Conservation (phyloP, 2,329 filamentous ascomycete species). For the Arthrinium puccinioides region DNA sequence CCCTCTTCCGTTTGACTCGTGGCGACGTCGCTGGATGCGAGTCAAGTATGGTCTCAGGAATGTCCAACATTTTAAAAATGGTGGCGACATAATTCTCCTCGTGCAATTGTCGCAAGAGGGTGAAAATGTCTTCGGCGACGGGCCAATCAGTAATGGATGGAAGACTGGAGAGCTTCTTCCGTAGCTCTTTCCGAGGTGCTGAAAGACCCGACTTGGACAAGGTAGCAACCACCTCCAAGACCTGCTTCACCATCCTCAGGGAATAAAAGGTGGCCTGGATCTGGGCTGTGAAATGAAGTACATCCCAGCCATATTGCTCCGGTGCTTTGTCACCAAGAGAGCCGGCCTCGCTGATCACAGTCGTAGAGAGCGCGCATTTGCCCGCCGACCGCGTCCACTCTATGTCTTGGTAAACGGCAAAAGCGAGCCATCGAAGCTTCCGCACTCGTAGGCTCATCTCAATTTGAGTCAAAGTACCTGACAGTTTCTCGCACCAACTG, state of each 20-base stretch:
- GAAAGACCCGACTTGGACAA: conserved; percentile 1
- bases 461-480: conserved; percentile 16
- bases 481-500: conserved; percentile 15
- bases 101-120: background rate
- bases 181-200: background rate
- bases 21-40: too few relatives aligned
- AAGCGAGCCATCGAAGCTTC: conserved; percentile 23
- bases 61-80: conserved; percentile 1
- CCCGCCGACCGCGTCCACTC: conserved; percentile 21
- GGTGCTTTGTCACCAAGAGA: conserved; percentile 20
- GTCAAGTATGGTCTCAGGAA: conserved; percentile 1
- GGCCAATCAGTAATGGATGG: conserved; percentile 6
- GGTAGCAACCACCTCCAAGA: conserved; percentile 22
- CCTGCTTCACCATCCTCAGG: conserved; percentile 46
- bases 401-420: conserved; percentile 30
- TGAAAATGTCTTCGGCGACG: background rate
- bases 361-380: conserved; percentile 22
- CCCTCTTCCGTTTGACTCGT: background rate
- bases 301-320: conserved; percentile 37
- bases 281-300: conserved; percentile 55
- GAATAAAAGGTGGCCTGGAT: conserved; percentile 56
- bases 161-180: conserved; percentile 1
- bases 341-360: conserved; percentile 19
- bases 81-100: background rate
- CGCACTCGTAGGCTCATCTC: conserved; percentile 5